phyloP scores from a whole-genome alignment of 345 rosid species.

The Murraya paniculata region DNA sequence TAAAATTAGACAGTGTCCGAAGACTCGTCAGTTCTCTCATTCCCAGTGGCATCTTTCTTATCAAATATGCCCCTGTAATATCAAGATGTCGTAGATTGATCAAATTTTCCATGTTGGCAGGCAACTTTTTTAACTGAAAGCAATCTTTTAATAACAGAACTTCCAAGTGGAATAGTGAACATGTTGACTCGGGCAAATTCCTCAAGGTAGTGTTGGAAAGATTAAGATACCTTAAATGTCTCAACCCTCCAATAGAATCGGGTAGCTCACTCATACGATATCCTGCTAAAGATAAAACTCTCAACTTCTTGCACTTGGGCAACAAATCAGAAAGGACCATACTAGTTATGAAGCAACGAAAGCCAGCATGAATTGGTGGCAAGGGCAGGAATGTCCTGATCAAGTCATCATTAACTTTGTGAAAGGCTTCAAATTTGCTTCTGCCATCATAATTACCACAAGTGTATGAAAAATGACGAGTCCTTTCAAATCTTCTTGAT shows the following conservation, averaged over 20 bases:
- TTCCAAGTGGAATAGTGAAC: background rate
- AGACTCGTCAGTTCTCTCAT: background rate
- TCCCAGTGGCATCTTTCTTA: background rate
- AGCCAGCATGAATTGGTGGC: too few relatives aligned
- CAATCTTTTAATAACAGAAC: background rate
- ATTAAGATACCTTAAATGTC: constrained; percentile 3
- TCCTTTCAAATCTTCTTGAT: background rate
- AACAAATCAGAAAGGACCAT: background rate
- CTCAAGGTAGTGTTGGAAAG: background rate
- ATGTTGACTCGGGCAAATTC: background rate
- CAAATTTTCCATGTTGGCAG: background rate
- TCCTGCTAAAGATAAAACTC: background rate
- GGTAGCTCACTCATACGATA: background rate
- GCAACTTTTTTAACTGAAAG: background rate
- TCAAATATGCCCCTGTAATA: background rate
- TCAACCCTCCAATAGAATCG: constrained; percentile 7
- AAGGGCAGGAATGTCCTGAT: background rate
- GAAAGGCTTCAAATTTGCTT: background rate
- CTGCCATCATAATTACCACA: background rate
- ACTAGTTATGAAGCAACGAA: background rate
- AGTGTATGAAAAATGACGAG: background rate
- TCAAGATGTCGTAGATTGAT: constrained; percentile 8
- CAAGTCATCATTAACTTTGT: background rate
- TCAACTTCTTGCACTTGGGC: background rate
- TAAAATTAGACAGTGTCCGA: background rate